phyloP scores from a whole-genome alignment of 2,329 filamentous ascomycete genomes.

The Neoarthrinium moseri region DNA sequence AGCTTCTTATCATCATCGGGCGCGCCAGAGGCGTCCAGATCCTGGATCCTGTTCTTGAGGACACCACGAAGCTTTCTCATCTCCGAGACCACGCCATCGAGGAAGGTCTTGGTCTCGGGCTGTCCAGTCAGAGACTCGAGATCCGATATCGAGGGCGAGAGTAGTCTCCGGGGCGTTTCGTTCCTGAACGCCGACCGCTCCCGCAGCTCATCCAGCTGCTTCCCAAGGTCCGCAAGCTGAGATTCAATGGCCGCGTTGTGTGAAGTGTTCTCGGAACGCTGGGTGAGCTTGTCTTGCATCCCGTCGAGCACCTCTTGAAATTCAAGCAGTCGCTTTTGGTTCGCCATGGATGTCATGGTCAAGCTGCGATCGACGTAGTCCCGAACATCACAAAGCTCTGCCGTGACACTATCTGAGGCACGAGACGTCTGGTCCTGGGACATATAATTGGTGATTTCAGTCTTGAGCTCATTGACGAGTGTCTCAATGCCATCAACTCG shows the following conservation, averaged over 20 bases:
- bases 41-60: conserved; percentile 2
- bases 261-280: not conserved
- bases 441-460: not conserved
- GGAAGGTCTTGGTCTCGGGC: not conserved
- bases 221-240: not conserved
- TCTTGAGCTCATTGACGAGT: not conserved
- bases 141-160: not conserved
- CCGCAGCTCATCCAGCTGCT: not conserved
- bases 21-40: conserved; percentile 1
- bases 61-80: conserved; percentile 1
- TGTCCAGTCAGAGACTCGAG: not conserved
- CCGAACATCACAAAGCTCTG: not conserved
- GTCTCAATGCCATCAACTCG: not conserved
- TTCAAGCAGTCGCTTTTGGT: not conserved
- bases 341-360: not conserved
- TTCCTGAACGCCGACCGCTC: not conserved
- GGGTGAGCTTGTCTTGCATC: not conserved
- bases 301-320: not conserved
- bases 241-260: not conserved
- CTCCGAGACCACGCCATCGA: not conserved
- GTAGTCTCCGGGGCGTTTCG: not conserved
- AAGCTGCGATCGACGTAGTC: conserved; percentile 1
- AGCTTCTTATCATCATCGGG: conserved; percentile 6
- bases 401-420: not conserved
- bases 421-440: no score